phyloP scores from a whole-genome alignment of 2,329 filamentous ascomycete species.

The Ophiostoma fasciatum region DNA sequence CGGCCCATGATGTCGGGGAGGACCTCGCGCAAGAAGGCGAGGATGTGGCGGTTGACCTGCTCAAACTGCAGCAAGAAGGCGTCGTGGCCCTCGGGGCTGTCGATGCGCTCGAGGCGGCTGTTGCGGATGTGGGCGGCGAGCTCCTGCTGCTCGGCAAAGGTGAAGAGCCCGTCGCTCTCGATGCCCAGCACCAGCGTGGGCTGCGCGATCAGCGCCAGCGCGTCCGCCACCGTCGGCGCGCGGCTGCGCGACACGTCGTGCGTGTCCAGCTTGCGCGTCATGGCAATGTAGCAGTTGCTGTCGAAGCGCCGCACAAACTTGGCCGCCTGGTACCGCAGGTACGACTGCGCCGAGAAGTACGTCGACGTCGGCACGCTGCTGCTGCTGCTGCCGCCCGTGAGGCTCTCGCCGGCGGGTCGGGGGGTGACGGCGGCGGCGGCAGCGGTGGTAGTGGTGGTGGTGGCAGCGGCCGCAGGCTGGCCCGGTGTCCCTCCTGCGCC shows the following conservation, averaged over 20 bases:
- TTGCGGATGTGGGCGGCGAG: slow-evolving; percentile 69
- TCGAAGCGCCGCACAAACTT: slow-evolving; percentile 98
- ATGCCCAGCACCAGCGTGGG: slow-evolving; percentile 87
- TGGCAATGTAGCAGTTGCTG: slow-evolving; percentile 97
- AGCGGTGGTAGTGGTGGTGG: slow-evolving; percentile 14
- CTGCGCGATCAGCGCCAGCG: slow-evolving; percentile 70
- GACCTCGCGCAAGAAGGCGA: slow-evolving; percentile 68
- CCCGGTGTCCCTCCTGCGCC: not conserved
- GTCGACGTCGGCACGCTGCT: slow-evolving; percentile 48
- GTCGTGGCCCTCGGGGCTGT: slow-evolving; percentile 90
- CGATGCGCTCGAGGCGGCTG: slow-evolving; percentile 68
- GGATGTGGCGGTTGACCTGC: slow-evolving; percentile 80
- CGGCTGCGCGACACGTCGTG: slow-evolving; percentile 83
- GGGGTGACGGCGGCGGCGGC: slow-evolving; percentile 28
- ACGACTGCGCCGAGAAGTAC: slow-evolving; percentile 98
- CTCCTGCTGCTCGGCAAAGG: slow-evolving; percentile 91
- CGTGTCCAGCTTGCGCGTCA: slow-evolving; percentile 93
- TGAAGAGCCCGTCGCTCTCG: slow-evolving; percentile 90
- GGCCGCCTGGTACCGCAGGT: slow-evolving; percentile 86
- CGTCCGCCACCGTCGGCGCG: slow-evolving; percentile 51
- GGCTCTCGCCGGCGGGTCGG: slow-evolving; percentile 19
- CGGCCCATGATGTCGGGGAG: slow-evolving; percentile 78
- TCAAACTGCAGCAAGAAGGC: slow-evolving; percentile 94
- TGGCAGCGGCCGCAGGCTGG: not conserved
- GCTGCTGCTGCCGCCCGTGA: slow-evolving; percentile 35